These are phyloP conservation scores for Claviceps pusilla DNA, from an alignment of 2,329 filamentous ascomycete genomes.

Conservation along the genomic window DNA sequence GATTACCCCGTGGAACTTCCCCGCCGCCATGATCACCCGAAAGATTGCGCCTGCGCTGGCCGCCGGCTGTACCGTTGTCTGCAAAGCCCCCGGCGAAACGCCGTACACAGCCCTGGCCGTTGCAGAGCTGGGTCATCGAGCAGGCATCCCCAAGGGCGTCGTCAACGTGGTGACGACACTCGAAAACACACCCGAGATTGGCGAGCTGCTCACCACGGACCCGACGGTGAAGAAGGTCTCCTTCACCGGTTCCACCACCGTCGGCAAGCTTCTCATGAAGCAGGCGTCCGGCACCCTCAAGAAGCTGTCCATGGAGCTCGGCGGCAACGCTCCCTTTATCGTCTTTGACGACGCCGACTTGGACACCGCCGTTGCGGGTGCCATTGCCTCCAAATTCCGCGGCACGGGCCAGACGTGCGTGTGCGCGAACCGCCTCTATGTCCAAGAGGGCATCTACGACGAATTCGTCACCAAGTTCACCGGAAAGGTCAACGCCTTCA, in stretches of 20 bases:
- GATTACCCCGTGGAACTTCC: constrained; percentile 82
- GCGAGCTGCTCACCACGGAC: constrained; percentile 56
- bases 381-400: constrained; percentile 80
- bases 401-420: constrained; percentile 93
- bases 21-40: constrained; percentile 59
- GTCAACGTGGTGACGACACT: constrained; percentile 76
- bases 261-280: constrained; percentile 70
- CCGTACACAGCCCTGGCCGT: constrained; percentile 81
- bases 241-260: constrained; percentile 69
- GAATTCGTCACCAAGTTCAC: constrained; percentile 54
- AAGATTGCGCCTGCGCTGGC: constrained; percentile 65
- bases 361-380: constrained; percentile 68
- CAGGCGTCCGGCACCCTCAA: constrained; percentile 76
- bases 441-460: constrained; percentile 67
- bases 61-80: constrained; percentile 88
- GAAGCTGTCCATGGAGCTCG: constrained; percentile 72
- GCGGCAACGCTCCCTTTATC: constrained; percentile 90
- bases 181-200: constrained; percentile 66
- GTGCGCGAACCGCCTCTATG: constrained; percentile 69
- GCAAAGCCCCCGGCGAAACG: constrained; percentile 83
- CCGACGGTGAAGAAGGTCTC: constrained; percentile 75
- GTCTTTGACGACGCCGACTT: constrained; percentile 92
- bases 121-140: constrained; percentile 70
- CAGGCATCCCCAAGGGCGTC: constrained; percentile 79
- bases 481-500: constrained; percentile 58